Percentiles rank a stretch among this genome's conserved stretches.
phyloP scores from a whole-genome alignment of 1,284 basidiomycete genomes.

The Puccinia horiana region DNA sequence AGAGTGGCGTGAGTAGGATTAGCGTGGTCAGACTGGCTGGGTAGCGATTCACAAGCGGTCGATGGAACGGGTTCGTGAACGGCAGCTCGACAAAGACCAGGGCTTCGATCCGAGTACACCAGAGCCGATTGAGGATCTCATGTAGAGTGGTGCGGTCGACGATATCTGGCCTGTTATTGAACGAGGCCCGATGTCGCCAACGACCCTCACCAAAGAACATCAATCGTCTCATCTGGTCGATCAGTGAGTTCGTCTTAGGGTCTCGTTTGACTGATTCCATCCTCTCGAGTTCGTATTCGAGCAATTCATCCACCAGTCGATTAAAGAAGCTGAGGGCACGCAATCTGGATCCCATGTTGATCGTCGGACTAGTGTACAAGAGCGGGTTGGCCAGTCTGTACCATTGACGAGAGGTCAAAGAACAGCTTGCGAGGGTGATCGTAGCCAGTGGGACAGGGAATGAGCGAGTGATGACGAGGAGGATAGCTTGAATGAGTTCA shows the following conservation, averaged over 20 bases:
- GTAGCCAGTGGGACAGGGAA: conserved; percentile 6
- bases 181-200: conserved; percentile 33
- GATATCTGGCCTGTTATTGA: conserved; percentile 17
- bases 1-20: conserved; percentile 45
- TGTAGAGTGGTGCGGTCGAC: conserved; percentile 34
- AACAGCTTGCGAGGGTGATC: conserved; percentile 19
- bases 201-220: conserved; percentile 39
- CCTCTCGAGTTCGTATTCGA: conserved; percentile 30
- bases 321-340: conserved; percentile 21
- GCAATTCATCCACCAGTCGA: conserved; percentile 21
- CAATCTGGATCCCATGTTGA: conserved; percentile 37
- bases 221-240: conserved; percentile 35
- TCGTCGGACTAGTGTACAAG: conserved; percentile 28
- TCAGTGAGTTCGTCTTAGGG: conserved; percentile 1
- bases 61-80: conserved; percentile 32
- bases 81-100: conserved; percentile 47
- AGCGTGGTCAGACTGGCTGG: conserved; percentile 23
- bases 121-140: conserved; percentile 46
- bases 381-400: background rate
- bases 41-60: conserved; percentile 41
- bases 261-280: conserved; percentile 26
- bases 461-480: background rate
- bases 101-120: conserved; percentile 35
- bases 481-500: conserved; percentile 39
- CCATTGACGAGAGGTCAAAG: conserved; percentile 21